Evolutionary conservation across 352 stramenopile genomes (phyloP).

Genomic region (Pythium oligandrum): DNA sequence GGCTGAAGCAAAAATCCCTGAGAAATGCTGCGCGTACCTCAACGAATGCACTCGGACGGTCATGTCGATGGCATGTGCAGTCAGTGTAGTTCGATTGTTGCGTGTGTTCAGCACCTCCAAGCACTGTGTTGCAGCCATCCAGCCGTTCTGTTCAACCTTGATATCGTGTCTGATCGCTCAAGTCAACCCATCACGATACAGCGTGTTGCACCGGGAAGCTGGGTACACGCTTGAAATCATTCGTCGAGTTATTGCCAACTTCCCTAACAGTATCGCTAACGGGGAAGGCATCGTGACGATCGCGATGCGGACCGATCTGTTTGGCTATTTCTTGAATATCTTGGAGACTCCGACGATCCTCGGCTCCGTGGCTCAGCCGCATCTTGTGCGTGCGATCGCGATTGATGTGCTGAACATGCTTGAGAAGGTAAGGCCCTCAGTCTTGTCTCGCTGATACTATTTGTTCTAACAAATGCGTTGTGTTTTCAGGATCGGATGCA

Average conservation of each 20-base stretch:
- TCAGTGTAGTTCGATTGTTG: constrained; percentile 65
- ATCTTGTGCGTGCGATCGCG: constrained; percentile 56
- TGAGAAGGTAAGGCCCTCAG: constrained; percentile 47
- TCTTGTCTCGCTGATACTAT: constrained; percentile 3
- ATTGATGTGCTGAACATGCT: constrained; percentile 78
- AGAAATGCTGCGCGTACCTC: constrained; percentile 62
- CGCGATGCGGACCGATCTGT: constrained; percentile 58
- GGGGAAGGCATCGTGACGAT: constrained; percentile 70
- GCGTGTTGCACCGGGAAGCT: constrained; percentile 57
- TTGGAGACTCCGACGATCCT: constrained; percentile 54
- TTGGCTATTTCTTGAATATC: constrained; percentile 72
- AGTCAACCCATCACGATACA: constrained; percentile 41
- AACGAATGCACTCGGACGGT: constrained; percentile 64
- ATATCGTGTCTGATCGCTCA: constrained; percentile 53
- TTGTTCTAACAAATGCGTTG: not conserved
- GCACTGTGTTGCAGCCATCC: constrained; percentile 47
- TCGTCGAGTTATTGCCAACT: constrained; percentile 58
- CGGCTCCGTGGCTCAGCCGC: constrained; percentile 54
- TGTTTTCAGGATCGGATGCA: constrained; percentile 51
- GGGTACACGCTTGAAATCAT: constrained; percentile 73
- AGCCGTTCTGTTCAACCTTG: constrained; percentile 46
- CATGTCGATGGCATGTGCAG: constrained; percentile 49
- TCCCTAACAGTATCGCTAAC: constrained; percentile 61
- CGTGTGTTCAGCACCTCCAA: constrained; percentile 58
- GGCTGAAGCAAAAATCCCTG: constrained; percentile 48